Evolutionary conservation across 495 filamentous ascomycete species (phyloP), one percentile per base, ranked within the genome.

Genomic region (Glutinoglossum americanum): DNA sequence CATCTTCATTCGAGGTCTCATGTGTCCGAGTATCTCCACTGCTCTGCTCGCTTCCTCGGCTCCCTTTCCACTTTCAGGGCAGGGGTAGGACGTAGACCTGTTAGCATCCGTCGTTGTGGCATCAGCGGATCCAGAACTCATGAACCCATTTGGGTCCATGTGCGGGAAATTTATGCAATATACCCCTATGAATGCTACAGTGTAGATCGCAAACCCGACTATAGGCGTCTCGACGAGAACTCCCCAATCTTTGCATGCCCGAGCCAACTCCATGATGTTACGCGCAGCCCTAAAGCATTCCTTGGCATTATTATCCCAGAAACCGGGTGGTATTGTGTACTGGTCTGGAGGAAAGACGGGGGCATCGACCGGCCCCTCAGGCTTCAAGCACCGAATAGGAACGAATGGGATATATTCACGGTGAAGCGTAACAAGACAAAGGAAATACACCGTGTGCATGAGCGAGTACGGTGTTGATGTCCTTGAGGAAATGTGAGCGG

Each of bases 331-430:
- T 64, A 61, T 68, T 26, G 64, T 71, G 62, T 63, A 70, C 62
- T 79, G 73, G 11, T 81, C 76, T 19, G 70, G 62, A 0, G 76
- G 70, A 60, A 87, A 83, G 0, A 75, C 71, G 1, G 85, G 85
- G 48, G 77, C 75, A 62, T 90, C 87, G 19, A 88, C 66, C 0
- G 87, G 87, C 0, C 87, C 87, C 25, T 76, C 64, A 0, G 86
- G 85, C 60, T 76, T 78, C 25, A 69, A 65, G 68, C 82, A 86
- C 2, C 78, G 79, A 21, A 89, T 67, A 8, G 88, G 84, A 17
- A 94, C 75, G 65, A 90, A 92, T 0, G 87, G 85, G 28, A 93
- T 74, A 64, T 86, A 89, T 63, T 88, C 81, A 59, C 86, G 76
- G 66, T 92, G 83, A 25, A 93, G 73, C 64, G 87, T 80, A 56